Evolutionary conservation across 192 early-diverging fungal species (phyloP), one percentile per base, ranked within the genome.

Genomic region (Pilaira anomala): DNA sequence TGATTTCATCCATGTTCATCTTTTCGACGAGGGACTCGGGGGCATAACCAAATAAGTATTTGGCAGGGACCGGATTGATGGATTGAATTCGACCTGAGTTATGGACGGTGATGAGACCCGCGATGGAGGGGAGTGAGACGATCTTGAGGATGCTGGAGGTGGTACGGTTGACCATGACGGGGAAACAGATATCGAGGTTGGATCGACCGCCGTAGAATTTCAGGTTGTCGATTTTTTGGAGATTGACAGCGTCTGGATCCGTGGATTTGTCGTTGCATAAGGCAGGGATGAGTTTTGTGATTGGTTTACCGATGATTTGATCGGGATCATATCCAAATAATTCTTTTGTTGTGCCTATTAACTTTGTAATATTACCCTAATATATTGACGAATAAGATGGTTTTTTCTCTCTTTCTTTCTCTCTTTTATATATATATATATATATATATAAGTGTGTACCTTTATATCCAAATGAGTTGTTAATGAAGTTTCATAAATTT

Each of bases 41-140:
- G 7, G 67, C 52, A 59, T 76, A 77, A 45, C 86, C 86, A 72
- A 88, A 88, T 9, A 88, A 62, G 49, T 85, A 87, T 64, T 85
- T 87, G 9, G 80, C 79, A 48, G 84, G 82, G 3, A 80, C 82
- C 2, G 79, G 63, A 66, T 81, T 88, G 56, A 73, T 78, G 16
- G 76, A 76, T 40, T 85, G 81, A 24, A 88, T 81, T 16, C 72
- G 26, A 0, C 86, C 85, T 33, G 67, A 63, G n/a, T 65, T 53
- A 45, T 79, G 73, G 3, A 76, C 60, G 3, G 83, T 85, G 56
- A 88, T 74, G 5, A 88, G 74, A 1, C 86, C 85, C 9, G 85
- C 78, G 44, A 88, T 88, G 7, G 81, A 80, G 1, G 85, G 80
- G 52, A 88, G 80, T 1, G 83, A 83, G 12, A 83, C 84, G 39